phyloP scores from a whole-genome alignment of 352 stramenopile species.

The Globisporangium paddicum region DNA sequence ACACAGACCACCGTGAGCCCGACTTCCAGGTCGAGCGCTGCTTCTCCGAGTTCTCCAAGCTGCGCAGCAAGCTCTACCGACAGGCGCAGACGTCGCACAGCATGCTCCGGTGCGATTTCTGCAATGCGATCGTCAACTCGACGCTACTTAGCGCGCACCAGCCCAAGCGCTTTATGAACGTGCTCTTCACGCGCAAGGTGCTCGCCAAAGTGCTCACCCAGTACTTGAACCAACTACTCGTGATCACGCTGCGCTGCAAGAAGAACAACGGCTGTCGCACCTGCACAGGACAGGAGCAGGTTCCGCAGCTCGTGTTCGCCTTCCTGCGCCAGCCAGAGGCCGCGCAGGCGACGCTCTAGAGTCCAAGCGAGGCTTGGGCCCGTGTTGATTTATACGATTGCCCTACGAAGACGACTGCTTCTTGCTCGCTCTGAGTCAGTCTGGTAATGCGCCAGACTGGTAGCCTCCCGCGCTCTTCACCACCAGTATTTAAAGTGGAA shows the following conservation, averaged over 20 bases:
- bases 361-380: too few species aligned
- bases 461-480: not conserved
- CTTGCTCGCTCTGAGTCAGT: not conserved
- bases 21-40: constrained; percentile 8
- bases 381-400: too few species aligned
- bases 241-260: constrained; percentile 7
- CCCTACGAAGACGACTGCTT: not conserved
- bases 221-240: not conserved
- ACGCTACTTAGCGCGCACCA: constrained; percentile 1
- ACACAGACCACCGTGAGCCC: not conserved
- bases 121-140: constrained; percentile 3
- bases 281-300: constrained; percentile 3
- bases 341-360: not conserved
- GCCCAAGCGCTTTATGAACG: constrained; percentile 8
- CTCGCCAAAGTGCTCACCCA: not conserved
- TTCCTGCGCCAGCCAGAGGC: constrained; percentile 4
- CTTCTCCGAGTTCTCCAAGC: constrained; percentile 7
- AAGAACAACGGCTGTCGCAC: constrained; percentile 6
- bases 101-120: constrained; percentile 4
- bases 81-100: constrained; percentile 2
- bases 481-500: not conserved
- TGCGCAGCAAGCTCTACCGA: constrained; percentile 4
- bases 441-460: not conserved
- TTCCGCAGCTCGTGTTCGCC: constrained; percentile 8
- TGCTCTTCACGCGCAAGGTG: not conserved